Percentiles rank a stretch among this genome's conserved stretches.
Evolutionary conservation across 768 basidiomycete species (phyloP).

Genomic region (Botryobasidium botryosum): DNA sequence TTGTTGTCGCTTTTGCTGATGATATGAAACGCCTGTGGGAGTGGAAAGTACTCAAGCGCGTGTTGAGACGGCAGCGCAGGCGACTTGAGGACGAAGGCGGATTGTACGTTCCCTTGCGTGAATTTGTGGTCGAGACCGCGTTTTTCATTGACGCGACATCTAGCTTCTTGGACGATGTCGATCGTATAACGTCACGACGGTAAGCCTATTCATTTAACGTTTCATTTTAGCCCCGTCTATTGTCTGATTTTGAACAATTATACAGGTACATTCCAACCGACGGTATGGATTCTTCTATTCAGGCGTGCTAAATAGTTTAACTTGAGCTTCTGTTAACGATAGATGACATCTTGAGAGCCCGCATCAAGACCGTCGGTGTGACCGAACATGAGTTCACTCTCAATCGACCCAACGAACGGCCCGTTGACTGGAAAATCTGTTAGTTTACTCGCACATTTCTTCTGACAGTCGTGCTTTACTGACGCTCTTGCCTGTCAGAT

Average conservation of each 20-base stretch:
- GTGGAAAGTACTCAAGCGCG: not conserved
- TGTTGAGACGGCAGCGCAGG: not conserved
- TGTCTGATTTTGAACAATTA: too few species aligned
- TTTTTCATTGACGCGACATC: not conserved
- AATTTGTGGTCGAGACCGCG: not conserved
- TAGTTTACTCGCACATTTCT: too few species aligned
- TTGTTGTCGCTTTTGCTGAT: not conserved
- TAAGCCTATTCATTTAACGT: too few species aligned
- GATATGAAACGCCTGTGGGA: not conserved
- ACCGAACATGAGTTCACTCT: slow-evolving; percentile 9
- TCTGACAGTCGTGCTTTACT: slow-evolving; percentile 3
- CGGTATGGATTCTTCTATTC: too few species aligned
- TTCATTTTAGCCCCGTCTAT: too few species aligned
- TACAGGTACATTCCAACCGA: too few species aligned
- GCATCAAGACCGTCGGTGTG: slow-evolving; percentile 11
- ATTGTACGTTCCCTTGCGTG: not conserved
- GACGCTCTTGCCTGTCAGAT: slow-evolving; percentile 7
- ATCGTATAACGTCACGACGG: not conserved
- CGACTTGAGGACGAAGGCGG: not conserved
- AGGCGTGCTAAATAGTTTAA: too few species aligned
- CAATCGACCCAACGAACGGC: not conserved
- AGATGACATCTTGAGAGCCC: slow-evolving; percentile 12
- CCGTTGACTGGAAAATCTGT: slow-evolving; percentile 9
- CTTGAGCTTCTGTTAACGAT: too few species aligned
- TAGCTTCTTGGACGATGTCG: not conserved